Base-by-base conservation (phyloP, 441 rosid genomes). In the Populus hybrid region DNA sequence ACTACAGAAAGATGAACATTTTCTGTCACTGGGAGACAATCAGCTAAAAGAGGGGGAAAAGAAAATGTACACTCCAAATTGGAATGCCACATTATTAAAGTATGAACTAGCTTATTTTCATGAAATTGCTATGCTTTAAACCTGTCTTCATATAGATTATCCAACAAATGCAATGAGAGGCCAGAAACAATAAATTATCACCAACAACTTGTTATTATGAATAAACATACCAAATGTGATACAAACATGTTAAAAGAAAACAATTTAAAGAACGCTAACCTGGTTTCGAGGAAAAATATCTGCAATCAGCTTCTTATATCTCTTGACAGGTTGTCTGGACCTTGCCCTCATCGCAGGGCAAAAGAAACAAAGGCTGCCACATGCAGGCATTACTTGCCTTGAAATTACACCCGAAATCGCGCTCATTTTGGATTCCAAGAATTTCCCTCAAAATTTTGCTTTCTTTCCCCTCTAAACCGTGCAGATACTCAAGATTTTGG, bases 291-390 rank as follows among this genome's bases (percentile, higher is more conserved):
- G 99, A 82, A 94, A 97, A 75, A 94, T 91, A 72, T 91, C 90
- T 1, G 98, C 80, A 69, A 97, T 90, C 79, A 97, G 93, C 90
- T 96, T 94, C 98, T 94, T 94, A 85, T 94, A 96, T 88, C 99
- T 86, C 95, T 94, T 96, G 77, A 96, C 93, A 63, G 97, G 99
- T 86, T 96, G 99, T 80, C 98, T 89, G 73, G 99, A 94, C 88
- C 99, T 87, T 10, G 99, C 88, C 80, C 97, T 87, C 84, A 93
- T 67, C 21, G 87, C 94, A 38, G 99, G 99, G 83, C 98, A 96
- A 80, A 89, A 90, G 84, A 90, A 86, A 81, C 99, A 96, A 79
- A 94, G 97, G 84, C 90, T 91, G 59, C 98, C 98, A 76, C 99
- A 96, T 46, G 89, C 90, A 8, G 99, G 98, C 90, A 96, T 81